phyloP scores from a whole-genome alignment of 129 eudicot genomes.

The Helichrysum umbraculigerum region DNA sequence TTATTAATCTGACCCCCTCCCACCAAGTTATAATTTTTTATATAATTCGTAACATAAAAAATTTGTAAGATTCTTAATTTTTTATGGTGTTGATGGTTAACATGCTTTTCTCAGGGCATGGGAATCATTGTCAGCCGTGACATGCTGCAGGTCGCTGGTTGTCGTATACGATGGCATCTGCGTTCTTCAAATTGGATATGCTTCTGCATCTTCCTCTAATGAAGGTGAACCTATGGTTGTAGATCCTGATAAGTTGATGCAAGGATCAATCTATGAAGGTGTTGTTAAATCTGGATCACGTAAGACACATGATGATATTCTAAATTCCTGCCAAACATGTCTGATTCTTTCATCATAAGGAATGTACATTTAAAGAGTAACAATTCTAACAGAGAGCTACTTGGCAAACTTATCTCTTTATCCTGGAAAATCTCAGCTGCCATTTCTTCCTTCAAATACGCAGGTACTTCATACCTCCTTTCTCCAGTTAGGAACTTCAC shows the following conservation, averaged over 20 bases:
- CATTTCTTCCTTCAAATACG: conserved; percentile 87
- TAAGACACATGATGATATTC: conserved; percentile 37
- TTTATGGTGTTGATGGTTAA: not conserved
- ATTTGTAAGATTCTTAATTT: too few relatives aligned
- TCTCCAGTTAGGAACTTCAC: conserved; percentile 3
- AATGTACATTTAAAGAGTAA: not conserved
- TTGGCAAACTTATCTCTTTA: conserved; percentile 91
- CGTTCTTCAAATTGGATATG: conserved; percentile 76
- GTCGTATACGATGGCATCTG: conserved; percentile 68
- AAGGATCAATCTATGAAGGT: conserved; percentile 74
- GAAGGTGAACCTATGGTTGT: conserved; percentile 54
- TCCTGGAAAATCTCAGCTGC: conserved; percentile 92
- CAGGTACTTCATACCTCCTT: conserved; percentile 52
- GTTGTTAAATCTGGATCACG: conserved; percentile 78
- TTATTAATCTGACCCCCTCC: too few relatives aligned
- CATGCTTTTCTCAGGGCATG: conserved; percentile 64
- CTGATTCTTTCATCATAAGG: conserved; percentile 1
- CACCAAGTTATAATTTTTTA: too few relatives aligned
- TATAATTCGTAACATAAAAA: too few relatives aligned
- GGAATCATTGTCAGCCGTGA: conserved; percentile 70
- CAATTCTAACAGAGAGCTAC: conserved; percentile 68
- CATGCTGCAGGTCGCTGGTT: conserved; percentile 90
- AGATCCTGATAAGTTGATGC: conserved; percentile 62
- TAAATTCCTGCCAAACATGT: not conserved
- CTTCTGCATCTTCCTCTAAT: conserved; percentile 56